Conservation (phyloP, 768 basidiomycete genomes). For the Cantharellus cinnabarinus region DNA sequence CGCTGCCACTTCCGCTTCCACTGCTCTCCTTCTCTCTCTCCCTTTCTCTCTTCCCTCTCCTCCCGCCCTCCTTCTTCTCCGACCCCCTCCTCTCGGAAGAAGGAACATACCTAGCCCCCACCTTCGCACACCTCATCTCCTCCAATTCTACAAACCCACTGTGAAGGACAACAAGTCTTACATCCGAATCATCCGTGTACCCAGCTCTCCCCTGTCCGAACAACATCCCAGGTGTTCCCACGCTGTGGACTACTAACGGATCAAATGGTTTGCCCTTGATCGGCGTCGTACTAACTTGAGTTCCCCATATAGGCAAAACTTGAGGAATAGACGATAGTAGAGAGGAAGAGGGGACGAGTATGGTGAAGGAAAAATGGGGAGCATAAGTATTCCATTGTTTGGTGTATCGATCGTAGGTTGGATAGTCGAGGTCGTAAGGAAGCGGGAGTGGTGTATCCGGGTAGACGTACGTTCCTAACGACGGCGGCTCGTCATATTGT, state of each 20-base stretch:
- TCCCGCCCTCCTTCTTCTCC: not conserved
- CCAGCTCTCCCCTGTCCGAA: not conserved
- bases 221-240: too few relatives aligned
- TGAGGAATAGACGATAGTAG: not conserved
- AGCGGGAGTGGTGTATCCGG: conserved; percentile 7
- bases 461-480: conserved; percentile 8
- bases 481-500: not conserved
- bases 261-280: not conserved
- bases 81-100: not conserved
- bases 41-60: not conserved
- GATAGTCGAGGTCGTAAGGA: not conserved
- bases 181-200: conserved; percentile 9
- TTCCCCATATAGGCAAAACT: not conserved
- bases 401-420: not conserved
- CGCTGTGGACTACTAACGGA: not conserved
- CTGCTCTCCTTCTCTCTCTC: not conserved
- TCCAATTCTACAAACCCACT: conserved; percentile 5
- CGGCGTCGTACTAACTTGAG: not conserved
- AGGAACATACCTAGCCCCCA: not conserved
- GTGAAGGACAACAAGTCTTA: conserved; percentile 7
- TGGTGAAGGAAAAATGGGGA: not conserved
- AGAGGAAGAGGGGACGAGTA: not conserved
- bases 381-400: conserved; percentile 1
- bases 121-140: conserved; percentile 6
- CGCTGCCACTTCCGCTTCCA: not conserved